phyloP scores from a whole-genome alignment of 1,284 basidiomycete species.

The Pterulicium gracile region DNA sequence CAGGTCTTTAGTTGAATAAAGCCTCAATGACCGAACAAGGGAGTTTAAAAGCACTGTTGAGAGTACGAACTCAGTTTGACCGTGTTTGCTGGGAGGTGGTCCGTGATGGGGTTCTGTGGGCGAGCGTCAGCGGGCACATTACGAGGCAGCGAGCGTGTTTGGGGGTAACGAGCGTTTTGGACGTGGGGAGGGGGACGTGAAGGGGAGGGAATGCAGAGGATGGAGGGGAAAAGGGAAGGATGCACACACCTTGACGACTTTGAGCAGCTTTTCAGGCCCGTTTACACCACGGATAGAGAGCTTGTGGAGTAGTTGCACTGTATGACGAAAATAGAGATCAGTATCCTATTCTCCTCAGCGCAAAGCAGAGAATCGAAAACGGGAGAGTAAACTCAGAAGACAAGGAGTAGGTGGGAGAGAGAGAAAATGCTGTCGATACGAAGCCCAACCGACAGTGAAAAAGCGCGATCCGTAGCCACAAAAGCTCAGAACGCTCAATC shows the following conservation, averaged over 20 bases:
- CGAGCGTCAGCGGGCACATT: too few species aligned
- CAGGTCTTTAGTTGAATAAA: constrained; percentile 3
- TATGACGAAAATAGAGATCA: constrained; percentile 8
- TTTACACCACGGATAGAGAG: constrained; percentile 93
- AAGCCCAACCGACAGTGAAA: constrained; percentile 4
- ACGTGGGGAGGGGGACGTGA: too few species aligned
- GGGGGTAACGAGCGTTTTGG: too few species aligned
- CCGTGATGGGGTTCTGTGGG: constrained; percentile 85
- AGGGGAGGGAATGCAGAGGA: constrained; percentile 1
- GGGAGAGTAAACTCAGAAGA: too few species aligned
- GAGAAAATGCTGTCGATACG: too few species aligned
- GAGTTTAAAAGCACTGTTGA: constrained; percentile 2
- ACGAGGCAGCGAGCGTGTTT: constrained; percentile 21
- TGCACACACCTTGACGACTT: constrained; percentile 73
- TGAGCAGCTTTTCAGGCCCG: constrained; percentile 92
- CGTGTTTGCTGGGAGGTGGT: constrained; percentile 93
- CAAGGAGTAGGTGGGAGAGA: too few species aligned
- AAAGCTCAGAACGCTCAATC: too few species aligned
- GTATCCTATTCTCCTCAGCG: too few species aligned
- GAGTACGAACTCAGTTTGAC: constrained; percentile 80
- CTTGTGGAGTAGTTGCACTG: constrained; percentile 96
- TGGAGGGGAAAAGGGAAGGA: constrained; percentile 5
- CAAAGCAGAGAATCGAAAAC: too few species aligned
- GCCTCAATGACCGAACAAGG: too few species aligned
- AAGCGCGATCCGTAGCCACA: neutral